A percentile compares a stretch with the other conserved stretches of the same genome.
Conservation (phyloP, 1,284 basidiomycete species). For the Rhodotorula sp. region DNA sequence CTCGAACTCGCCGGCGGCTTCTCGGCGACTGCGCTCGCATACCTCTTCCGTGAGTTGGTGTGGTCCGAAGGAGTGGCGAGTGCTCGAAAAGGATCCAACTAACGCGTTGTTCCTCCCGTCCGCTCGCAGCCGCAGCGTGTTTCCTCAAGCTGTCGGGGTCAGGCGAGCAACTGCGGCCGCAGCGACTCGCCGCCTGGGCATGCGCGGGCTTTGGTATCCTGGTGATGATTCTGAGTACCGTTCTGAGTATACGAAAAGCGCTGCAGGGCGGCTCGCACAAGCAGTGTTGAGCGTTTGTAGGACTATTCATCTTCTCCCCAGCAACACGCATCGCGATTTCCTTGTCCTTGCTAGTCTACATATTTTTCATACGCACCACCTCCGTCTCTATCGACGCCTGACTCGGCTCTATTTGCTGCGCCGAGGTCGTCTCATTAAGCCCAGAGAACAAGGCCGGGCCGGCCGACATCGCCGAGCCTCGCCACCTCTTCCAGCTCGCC, state of each 20-base stretch:
- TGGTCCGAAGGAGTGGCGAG: background rate
- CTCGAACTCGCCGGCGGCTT: conserved; percentile 95
- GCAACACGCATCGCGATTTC: too few species aligned
- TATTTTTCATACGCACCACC: too few species aligned
- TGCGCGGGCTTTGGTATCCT: conserved; percentile 72
- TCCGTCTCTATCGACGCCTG: background rate
- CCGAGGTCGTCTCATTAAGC: conserved; percentile 1
- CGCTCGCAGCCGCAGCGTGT: conserved; percentile 66
- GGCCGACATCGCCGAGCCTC: conserved; percentile 10
- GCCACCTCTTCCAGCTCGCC: conserved; percentile 25
- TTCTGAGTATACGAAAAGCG: conserved; percentile 50
- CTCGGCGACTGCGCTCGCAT: conserved; percentile 89
- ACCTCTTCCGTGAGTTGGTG: conserved; percentile 59
- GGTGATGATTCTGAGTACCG: conserved; percentile 75
- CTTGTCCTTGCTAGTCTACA: too few species aligned
- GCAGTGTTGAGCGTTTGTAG: conserved; percentile 11
- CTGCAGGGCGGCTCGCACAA: conserved; percentile 25
- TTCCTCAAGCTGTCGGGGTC: conserved; percentile 66
- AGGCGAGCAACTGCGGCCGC: conserved; percentile 56
- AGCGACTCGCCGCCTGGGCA: conserved; percentile 67
- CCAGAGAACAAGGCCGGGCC: conserved; percentile 12
- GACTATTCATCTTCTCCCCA: background rate
- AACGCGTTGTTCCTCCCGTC: background rate
- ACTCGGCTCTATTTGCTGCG: background rate
- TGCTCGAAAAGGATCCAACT: background rate